Evolutionary conservation across 192 early-diverging fungal species (phyloP), one percentile per base, ranked within the genome.

Genomic region (Coemansia sp.): DNA sequence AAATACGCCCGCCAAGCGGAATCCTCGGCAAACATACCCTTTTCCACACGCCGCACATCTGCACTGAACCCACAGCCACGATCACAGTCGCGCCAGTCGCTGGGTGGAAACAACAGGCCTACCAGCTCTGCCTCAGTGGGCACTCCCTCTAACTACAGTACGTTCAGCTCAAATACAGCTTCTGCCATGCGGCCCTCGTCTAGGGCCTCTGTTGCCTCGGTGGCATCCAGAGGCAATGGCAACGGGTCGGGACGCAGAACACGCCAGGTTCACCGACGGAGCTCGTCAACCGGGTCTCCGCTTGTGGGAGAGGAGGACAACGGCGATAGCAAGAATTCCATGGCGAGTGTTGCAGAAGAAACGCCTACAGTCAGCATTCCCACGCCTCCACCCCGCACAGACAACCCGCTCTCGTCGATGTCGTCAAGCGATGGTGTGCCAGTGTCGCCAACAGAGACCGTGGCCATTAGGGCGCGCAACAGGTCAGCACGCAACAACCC

Each of bases 1-100:
- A 82, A 82, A 57, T 82, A 82, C 71, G 74, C 75, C 10, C 79
- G 79, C 58, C 67, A 82, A 58, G 79, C 79, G n/a, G 79, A 82
- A 57, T 34, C 59, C 28, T 31, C 55, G 34, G 55, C 60, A 43
- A 74, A 67, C n/a, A 72, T 72, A 13, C 79, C 75, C 18, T 82
- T 74, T 60, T 64, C 64, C 28, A 66, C 59, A 67, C 79, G 74
- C 18, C 79, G 71, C 21, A 37, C 79, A 35, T 57, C 71, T 4
- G 71, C 53, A 21, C 59, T 61, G 42, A 63, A 61, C 49, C 62
- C 4, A 43, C 34, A 30, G 57, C 60, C 51, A 49, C 73, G 73
- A 33, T 70, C 79, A 15, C 63, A 39, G 30, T 82, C 74, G 28
- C 75, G 75, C 12, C 73, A 74, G 71, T 77, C 79, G 33, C 28